These are phyloP conservation scores for Ploettnerulaceae sp. DNA, from an alignment of 2,329 filamentous ascomycete species.

Conservation along the genomic window DNA sequence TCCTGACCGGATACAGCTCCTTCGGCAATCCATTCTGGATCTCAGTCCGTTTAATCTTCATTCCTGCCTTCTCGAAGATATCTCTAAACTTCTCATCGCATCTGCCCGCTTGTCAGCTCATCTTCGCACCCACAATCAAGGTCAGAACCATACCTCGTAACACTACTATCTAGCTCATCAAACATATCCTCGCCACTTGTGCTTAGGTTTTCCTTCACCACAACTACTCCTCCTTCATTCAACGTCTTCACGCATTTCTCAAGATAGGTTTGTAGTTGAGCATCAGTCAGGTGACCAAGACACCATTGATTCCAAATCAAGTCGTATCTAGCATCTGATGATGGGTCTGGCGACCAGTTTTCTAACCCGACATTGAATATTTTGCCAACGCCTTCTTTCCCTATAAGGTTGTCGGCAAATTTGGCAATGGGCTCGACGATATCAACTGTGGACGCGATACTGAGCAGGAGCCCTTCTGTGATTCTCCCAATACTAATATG, in stretches of 20 bases:
- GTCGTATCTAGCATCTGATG: constrained; percentile 55
- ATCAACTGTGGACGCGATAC: constrained; percentile 68
- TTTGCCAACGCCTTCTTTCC: constrained; percentile 52
- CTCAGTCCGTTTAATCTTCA: constrained; percentile 66
- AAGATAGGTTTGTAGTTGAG: constrained; percentile 64
- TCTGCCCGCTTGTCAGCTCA: constrained; percentile 37
- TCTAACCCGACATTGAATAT: constrained; percentile 73
- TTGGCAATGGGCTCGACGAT: constrained; percentile 80
- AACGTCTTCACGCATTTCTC: constrained; percentile 51
- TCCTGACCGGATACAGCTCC: constrained; percentile 66
- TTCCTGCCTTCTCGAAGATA: constrained; percentile 64
- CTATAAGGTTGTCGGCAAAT: constrained; percentile 63
- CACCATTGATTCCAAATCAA: constrained; percentile 93
- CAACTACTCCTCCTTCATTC: constrained; percentile 52
- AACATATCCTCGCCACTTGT: constrained; percentile 60
- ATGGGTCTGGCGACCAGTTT: constrained; percentile 52
- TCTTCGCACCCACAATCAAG: not conserved
- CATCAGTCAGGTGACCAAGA: constrained; percentile 73
- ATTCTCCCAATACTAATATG: constrained; percentile 71
- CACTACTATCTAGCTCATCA: constrained; percentile 69
- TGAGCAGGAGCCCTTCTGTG: constrained; percentile 69
- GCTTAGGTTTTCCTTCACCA: constrained; percentile 77
- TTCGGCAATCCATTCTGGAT: constrained; percentile 62
- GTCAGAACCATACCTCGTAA: constrained; percentile 54
- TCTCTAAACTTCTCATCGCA: constrained; percentile 65